Percentiles rank a stretch among this genome's conserved stretches.
phyloP scores from a whole-genome alignment of 75 land plant species.

The Ceratopteris richardii region DNA sequence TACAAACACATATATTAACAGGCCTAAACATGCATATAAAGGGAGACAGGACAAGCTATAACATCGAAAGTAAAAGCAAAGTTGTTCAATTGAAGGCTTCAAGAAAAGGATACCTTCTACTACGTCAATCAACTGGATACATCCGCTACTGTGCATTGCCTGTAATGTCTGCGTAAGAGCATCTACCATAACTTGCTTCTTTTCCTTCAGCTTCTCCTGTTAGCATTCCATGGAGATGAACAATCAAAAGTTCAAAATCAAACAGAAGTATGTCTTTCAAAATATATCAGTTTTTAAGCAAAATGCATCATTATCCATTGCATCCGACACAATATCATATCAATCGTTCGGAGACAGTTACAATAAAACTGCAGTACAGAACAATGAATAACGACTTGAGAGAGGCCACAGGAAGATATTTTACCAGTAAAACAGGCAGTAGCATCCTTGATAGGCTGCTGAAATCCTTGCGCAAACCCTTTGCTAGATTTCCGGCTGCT shows the following conservation, averaged over 20 bases:
- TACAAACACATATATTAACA: no score
- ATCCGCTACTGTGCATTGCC: slow-evolving; percentile 72
- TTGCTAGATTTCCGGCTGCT: slow-evolving; percentile 89
- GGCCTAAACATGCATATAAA: no score
- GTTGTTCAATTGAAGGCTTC: no score
- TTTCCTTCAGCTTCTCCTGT: slow-evolving; percentile 96
- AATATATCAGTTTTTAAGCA: no score
- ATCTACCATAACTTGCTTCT: slow-evolving; percentile 72
- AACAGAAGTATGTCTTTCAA: no score
- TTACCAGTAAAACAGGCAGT: slow-evolving; percentile 81
- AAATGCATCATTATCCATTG: no score
- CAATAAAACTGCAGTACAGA: no score
- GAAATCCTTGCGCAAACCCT: slow-evolving; percentile 79
- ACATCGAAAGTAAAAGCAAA: no score
- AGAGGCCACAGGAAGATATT: slow-evolving; percentile 10
- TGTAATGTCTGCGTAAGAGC: slow-evolving; percentile 80
- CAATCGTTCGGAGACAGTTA: no score
- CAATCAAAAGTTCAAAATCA: background rate
- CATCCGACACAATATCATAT: no score
- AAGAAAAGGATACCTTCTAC: slow-evolving; percentile 95
- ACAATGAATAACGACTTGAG: no score
- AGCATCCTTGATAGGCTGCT: slow-evolving; percentile 65
- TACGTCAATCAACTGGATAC: slow-evolving; percentile 64
- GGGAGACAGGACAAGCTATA: no score
- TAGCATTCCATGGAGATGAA: background rate